Evolutionary conservation across 192 early-diverging fungal species (phyloP).

Genomic region (Pilobolus umbonatus): DNA sequence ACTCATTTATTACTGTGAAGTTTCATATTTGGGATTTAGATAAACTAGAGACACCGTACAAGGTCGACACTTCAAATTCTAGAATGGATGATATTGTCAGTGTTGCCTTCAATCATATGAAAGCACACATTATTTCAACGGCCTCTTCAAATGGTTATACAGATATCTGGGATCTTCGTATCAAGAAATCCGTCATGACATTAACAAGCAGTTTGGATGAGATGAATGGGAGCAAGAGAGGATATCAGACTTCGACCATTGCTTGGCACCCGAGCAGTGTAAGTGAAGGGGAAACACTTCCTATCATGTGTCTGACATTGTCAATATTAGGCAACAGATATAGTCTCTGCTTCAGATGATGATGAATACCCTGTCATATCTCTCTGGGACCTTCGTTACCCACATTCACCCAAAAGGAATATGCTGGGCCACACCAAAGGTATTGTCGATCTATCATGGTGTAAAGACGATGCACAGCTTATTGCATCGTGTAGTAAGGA

Average conservation of each 20-base stretch:
- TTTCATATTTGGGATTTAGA: conserved; percentile 94
- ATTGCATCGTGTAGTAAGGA: conserved; percentile 92
- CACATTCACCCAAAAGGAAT: conserved; percentile 81
- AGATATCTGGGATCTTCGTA: conserved; percentile 93
- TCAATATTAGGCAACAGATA: conserved; percentile 72
- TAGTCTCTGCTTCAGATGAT: conserved; percentile 88
- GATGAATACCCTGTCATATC: conserved; percentile 82
- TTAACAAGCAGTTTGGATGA: conserved; percentile 51
- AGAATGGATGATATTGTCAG: conserved; percentile 53
- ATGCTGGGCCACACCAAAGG: conserved; percentile 86
- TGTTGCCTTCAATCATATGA: conserved; percentile 88
- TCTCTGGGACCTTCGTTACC: conserved; percentile 95
- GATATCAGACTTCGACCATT: conserved; percentile 71
- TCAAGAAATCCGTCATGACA: conserved; percentile 75
- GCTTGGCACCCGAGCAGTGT: conserved; percentile 89
- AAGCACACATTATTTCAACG: conserved; percentile 88
- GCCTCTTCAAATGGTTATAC: conserved; percentile 84
- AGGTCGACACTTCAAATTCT: neutral
- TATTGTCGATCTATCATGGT: conserved; percentile 91
- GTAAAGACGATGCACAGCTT: conserved; percentile 86
- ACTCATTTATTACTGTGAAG: too few relatives aligned
- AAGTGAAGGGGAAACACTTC: conserved; percentile 9
- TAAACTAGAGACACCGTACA: conserved; percentile 36
- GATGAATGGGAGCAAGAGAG: too few relatives aligned
- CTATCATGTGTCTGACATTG: neutral